Evolutionary conservation across 2,329 filamentous ascomycete species (phyloP), one percentile per base, ranked within the genome.

Genomic region (Myriangium duriaei): DNA sequence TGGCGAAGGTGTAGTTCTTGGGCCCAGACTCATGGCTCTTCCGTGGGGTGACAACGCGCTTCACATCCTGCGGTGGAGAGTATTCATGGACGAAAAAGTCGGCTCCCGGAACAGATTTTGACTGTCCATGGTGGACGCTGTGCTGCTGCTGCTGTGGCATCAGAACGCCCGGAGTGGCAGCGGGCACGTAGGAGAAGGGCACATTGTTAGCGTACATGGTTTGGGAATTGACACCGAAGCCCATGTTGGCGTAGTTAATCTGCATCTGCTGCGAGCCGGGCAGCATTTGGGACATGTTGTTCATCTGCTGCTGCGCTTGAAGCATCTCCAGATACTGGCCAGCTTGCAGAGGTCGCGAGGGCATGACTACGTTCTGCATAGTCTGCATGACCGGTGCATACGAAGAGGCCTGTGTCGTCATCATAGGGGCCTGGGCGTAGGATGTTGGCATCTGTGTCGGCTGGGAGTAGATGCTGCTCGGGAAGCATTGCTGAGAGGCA

Each of bases 1-100:
- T 67, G 32, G 62, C 60, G 40, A 68, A 68, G 11, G 63, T 62
- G 45, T 64, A 68, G 41, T 55, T 64, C 50, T 65, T 67, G 2
- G 59, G 54, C 9, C 45, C 50, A 13, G 40, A 44, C 30, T 55
- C 53, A 7, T 42, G 37, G 4, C 37, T 39, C 42, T 52, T 55
- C 4, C 55, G 47, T 11, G 51, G 51, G 11, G 48, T 51, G 5
- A 49, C 46, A n/a, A 48, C 45, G 14, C 49, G 46, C 31, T 58
- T 62, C 4, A 55, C 44, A n/a, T 56, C 57, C 11, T 60, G 54
- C 13, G 65, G 63, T 14, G 65, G 63, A 18, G 52, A 58, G 47
- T 67, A 67, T 43, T 68, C 60, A 36, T 68, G 64, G 12, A 67
- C 61, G 17, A 64, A 55, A 36, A 67, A 59, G 31, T 59, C 57